Base-by-base conservation (phyloP, 1,139 yeast species). In the Candida labiduridarum region DNA sequence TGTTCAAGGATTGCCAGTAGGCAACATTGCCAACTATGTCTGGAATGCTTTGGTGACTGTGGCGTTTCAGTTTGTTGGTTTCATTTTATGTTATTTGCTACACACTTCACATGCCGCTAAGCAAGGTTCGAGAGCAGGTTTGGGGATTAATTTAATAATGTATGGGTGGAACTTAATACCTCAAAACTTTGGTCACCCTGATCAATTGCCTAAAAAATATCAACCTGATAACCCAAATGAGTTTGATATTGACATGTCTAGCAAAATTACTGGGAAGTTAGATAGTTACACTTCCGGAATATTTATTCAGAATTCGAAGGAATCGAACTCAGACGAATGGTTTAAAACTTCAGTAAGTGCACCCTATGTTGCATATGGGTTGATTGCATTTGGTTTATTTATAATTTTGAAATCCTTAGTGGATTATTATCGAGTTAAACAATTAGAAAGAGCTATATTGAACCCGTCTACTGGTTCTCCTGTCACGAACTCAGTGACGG, bases 71-170 rank as follows among this genome's bases (percentile, higher is more conserved):
- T 89, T 89, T 65, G 87, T 94, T 36, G 99, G 99, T 6, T 95
- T 95, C 67, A 78, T 94, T 47, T 76, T 94, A 49, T 92, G 99
- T 22, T 94, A 92, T 66, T 73, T 94, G 46, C 74, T 95, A 50
- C 99, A 94, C 69, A 92, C 99, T 1, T 89, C 97, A 1, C 99
- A 94, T 64, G 98, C 98, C 6, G 97, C 98, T 4, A 90, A 90
- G 63, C 94, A 92, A 60, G 99, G 99, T 7, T 87, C 98, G 1
- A 77, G 97, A 53, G 89, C 94, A 12, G 99, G 99, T 0, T 73
- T 94, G 50, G 99, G 99, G 2, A 67, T 89, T 50, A 91, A 97
- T 0, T 80, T 95, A 58, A 75, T 92, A 45, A 82, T 87, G 55
- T 84, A 85, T 59, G 96, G 96, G 1, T 85, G 82, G 65, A 78